phyloP scores from a whole-genome alignment of 129 eudicot genomes.

The Ambrosia trifida region DNA sequence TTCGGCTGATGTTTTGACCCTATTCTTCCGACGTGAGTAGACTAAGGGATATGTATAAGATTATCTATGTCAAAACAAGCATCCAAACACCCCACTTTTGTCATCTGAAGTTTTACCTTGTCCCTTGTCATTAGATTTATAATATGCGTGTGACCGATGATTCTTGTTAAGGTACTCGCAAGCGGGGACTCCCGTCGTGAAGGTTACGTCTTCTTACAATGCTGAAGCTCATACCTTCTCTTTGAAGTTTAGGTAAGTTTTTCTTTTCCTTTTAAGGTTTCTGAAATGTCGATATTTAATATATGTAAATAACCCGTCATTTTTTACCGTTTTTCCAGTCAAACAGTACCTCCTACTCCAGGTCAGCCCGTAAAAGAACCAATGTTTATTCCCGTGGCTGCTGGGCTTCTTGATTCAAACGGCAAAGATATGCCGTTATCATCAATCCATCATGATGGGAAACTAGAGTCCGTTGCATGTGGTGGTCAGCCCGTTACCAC shows the following conservation, averaged over 20 bases:
- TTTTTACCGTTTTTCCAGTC: conserved; percentile 42
- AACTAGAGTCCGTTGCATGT: conserved; percentile 48
- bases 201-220: conserved; percentile 65
- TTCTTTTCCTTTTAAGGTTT: neutral
- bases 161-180: conserved; percentile 79
- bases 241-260: conserved; percentile 73
- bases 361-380: conserved; percentile 89
- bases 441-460: conserved; percentile 66
- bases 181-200: conserved; percentile 92
- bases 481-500: conserved; percentile 57
- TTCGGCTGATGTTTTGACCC: too few species aligned
- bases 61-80: too few species aligned
- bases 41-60: too few species aligned
- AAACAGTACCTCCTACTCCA: conserved; percentile 91
- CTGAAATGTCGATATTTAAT: neutral
- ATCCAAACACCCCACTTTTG: too few species aligned
- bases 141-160: conserved; percentile 4
- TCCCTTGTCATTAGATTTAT: neutral
- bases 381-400: conserved; percentile 90
- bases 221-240: conserved; percentile 72
- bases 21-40: too few species aligned
- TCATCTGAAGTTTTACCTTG: too few species aligned
- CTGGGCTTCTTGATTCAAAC: conserved; percentile 84
- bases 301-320: neutral
- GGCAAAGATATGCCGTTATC: conserved; percentile 90